Conservation (phyloP, 306 rosid species). For the Casuarina equisetifolia region DNA sequence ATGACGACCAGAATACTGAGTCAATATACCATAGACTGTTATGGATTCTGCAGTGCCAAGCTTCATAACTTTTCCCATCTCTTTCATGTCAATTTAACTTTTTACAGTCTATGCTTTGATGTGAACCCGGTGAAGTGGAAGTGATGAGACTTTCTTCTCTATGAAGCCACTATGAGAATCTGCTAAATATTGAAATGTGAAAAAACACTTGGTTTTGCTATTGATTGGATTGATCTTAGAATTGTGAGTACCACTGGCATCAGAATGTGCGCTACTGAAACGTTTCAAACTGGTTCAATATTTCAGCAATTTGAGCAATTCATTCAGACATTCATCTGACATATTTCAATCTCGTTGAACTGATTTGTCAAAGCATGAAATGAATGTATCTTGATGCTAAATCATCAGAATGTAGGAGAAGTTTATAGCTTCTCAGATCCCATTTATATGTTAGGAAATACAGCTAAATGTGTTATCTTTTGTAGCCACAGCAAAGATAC, state of each 20-base stretch:
- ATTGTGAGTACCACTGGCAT: background rate
- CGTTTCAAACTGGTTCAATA: background rate
- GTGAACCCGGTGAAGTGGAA: background rate
- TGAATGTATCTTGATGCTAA: background rate
- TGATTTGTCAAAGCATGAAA: background rate
- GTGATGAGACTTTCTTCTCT: background rate
- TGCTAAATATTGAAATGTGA: background rate
- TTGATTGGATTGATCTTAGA: background rate
- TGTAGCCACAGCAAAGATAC: background rate
- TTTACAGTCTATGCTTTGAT: background rate
- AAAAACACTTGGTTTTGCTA: background rate
- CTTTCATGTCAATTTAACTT: background rate
- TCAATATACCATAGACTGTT: background rate
- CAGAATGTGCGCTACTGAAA: background rate
- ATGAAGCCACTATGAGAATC: background rate
- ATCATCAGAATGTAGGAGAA: background rate
- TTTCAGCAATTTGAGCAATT: background rate
- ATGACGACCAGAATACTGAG: background rate
- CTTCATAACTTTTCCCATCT: background rate
- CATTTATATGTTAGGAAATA: background rate
- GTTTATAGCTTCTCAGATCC: background rate
- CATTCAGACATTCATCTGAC: too few species aligned
- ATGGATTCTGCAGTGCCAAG: background rate
- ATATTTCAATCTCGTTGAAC: background rate
- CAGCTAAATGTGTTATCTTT: background rate